Base-by-base conservation (phyloP, 805 yeast genomes). In the Candida qinlingensis region DNA sequence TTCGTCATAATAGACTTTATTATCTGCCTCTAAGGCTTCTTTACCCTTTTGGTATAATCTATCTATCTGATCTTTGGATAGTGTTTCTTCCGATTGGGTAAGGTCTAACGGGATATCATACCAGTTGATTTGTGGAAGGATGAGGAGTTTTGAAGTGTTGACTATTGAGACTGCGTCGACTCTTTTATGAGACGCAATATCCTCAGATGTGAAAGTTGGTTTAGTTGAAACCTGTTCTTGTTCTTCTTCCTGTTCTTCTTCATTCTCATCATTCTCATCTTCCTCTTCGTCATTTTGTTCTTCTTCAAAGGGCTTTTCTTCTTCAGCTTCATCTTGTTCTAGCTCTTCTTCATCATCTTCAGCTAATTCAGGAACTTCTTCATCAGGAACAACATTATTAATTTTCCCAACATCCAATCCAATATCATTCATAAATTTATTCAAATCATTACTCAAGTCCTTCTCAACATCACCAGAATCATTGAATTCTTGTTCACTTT, bases 71-170 rank as follows among this genome's bases (percentile, higher is more conserved):
- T 76, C 77, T 41, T 77, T 71, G 29, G 76, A 50, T 49, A 72
- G 56, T 39, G 60, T 61, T 8, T 61, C 54, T 2, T 55, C 39
- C 5, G 49, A 53, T 2, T 29, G 44, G 4, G 59, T 50, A 9
- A 64, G 49, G 38, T 71, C 74, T 27, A 74, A 56, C 25, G 80
- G 76, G n/a, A 77, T 66, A 50, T 83, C 78, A 64, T 80, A 87
- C 97, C 97, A 91, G 54, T 85, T 87, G 26, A 77, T 69, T 54
- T 83, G 77, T 35, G 83, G 76, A 39, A 85, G 81, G 37, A 90
- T 67, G 0, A 73, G 48, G 35, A 87, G 70, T 52, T 77, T 82
- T 43, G 78, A 77, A 6, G 83, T 70, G 43, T 71, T 70, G 30
- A 85, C 83, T 3, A 84, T 53, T 51, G 61, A 58, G 51, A 65